These are phyloP conservation scores for Ephemerocybe angulata DNA, from an alignment of 768 basidiomycete species.

Conservation along the genomic window DNA sequence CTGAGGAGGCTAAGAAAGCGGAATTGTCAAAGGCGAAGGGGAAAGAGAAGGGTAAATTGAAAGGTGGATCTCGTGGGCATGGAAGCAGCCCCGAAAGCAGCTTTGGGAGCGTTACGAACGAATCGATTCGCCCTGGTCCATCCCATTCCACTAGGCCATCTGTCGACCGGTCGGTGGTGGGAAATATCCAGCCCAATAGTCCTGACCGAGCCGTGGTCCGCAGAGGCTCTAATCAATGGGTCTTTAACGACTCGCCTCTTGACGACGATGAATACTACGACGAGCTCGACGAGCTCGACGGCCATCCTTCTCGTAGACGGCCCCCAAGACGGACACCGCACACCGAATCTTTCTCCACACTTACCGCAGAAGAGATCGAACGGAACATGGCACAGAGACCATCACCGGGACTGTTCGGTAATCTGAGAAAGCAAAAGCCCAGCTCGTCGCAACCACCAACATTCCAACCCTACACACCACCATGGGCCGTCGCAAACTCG, in stretches of 20 bases:
- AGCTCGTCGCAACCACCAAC: no score
- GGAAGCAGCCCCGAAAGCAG: slow-evolving; percentile 24
- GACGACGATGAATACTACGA: slow-evolving; percentile 13
- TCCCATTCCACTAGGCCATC: slow-evolving; percentile 10
- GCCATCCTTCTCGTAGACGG: slow-evolving; percentile 26
- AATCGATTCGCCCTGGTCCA: neutral
- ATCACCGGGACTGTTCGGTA: no score
- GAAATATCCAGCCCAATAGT: slow-evolving; percentile 18
- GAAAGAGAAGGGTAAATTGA: slow-evolving; percentile 18
- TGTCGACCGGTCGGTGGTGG: slow-evolving; percentile 15
- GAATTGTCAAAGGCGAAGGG: no score
- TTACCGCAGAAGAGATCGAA: slow-evolving; percentile 54
- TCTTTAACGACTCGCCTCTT: slow-evolving; percentile 7
- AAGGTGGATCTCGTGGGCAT: slow-evolving; percentile 2
- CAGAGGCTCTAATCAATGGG: neutral
- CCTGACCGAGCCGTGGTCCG: slow-evolving; percentile 20
- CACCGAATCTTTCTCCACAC: slow-evolving; percentile 56
- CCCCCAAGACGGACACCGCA: slow-evolving; percentile 53
- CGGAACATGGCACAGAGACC: slow-evolving; percentile 32
- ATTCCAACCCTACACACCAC: slow-evolving; percentile 39
- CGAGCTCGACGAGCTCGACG: slow-evolving; percentile 33
- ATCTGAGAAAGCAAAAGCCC: no score
- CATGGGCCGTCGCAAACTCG: slow-evolving; percentile 60
- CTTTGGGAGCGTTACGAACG: slow-evolving; percentile 20
- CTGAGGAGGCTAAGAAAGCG: slow-evolving; percentile 26